Evolutionary conservation across 176 grass and related monocot species (phyloP), one percentile per base, ranked within the genome.

Genomic region (Elaeis guineensis): DNA sequence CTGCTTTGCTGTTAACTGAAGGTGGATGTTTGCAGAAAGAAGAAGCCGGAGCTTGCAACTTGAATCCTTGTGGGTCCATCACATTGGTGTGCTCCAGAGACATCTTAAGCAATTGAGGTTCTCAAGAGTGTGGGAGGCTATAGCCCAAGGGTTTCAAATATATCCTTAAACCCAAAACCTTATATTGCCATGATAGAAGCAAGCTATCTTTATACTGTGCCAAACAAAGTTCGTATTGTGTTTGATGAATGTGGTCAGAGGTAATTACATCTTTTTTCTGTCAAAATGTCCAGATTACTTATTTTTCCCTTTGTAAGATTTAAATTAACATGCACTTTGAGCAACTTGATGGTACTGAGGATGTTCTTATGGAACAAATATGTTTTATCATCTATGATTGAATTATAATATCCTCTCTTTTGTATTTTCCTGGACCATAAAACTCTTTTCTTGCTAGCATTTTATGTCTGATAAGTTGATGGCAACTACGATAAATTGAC

Each of bases 111-210:
- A 78, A 30, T 66, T 90, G 69, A 82, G 52, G 61, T 75, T 90
- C 25, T 91, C 86, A 67, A 82, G 78, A 78, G 62, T 97, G 59
- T 91, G 87, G 87, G 72, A 71, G 20, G 85, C 55, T 16, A 55
- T 90, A 78, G 72, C 24, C 51, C 70, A 83, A 80, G 92, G 87
- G 39, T 65, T 88, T 52, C 83, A 88, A 22, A 83, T 83, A 72
- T 91, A 97, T 58, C 92, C 92, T 0, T 76, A 78, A 97, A 91
- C 74, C 81, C 84, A 67, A 97, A 97, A 71, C 84, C 80, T 54
- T 97, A 77, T 74, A 66, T 64, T 55, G 72, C 75, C 32, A 88
- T 85, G 72, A 70, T 97, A 80, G 74, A 67, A 63, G 69, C 91
- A 49, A 85, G 72, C 55, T 75, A 57, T 76, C 86, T 83, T 59